Conservation (phyloP, 1,284 basidiomycete species). For the Cerioporus squamosus region DNA sequence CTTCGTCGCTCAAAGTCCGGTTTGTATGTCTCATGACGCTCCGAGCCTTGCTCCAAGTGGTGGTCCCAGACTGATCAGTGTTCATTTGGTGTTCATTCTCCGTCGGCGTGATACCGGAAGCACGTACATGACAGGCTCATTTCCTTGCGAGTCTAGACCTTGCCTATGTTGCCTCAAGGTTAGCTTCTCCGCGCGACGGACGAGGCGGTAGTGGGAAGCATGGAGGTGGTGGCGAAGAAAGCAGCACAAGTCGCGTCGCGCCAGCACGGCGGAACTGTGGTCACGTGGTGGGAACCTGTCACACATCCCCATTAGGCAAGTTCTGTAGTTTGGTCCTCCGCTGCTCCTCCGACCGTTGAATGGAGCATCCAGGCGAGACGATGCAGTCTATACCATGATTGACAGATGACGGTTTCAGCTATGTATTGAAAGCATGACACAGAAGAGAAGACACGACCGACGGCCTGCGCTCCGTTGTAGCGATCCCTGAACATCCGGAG, state of each 20-base stretch:
- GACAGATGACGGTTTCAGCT: background rate
- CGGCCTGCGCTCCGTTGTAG: background rate
- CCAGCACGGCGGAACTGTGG: too few relatives aligned
- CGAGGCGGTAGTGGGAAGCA: background rate
- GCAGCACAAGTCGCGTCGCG: background rate
- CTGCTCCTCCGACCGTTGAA: background rate
- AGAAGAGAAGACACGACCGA: background rate
- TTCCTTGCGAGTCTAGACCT: background rate
- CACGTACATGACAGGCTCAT: background rate
- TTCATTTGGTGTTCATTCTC: background rate
- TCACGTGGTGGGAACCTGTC: slow-evolving; percentile 8
- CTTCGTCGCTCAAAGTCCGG: background rate
- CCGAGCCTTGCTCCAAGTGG: background rate
- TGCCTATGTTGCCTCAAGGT: background rate
- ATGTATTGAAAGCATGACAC: background rate
- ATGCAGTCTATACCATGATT: background rate
- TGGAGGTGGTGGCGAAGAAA: background rate
- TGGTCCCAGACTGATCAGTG: background rate
- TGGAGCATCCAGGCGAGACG: too few relatives aligned
- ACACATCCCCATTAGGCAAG: background rate
- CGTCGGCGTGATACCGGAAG: too few relatives aligned
- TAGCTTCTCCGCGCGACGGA: background rate
- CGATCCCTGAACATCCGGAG: background rate
- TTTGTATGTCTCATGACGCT: background rate
- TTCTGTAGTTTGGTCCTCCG: slow-evolving; percentile 1